Evolutionary conservation across 2,329 filamentous ascomycete genomes (phyloP).

Genomic region (Fulvia fulva): DNA sequence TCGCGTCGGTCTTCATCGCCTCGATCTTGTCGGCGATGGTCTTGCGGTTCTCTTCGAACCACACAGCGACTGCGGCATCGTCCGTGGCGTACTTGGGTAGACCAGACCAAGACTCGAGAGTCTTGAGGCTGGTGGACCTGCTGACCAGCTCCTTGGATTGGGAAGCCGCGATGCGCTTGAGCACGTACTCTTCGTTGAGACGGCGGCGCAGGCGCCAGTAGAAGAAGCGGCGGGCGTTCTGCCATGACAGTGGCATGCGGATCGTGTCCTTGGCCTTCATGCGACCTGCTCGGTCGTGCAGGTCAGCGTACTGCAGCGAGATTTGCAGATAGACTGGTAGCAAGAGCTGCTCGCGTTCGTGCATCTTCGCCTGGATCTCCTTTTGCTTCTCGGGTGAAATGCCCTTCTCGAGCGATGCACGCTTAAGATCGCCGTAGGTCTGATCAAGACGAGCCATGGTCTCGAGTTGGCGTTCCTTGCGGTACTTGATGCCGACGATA

Average conservation of each 20-base stretch:
- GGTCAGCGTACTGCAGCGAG: conserved; percentile 91
- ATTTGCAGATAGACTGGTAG: conserved; percentile 93
- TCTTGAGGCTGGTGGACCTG: conserved; percentile 57
- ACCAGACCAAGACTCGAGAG: conserved; percentile 78
- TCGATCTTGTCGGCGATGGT: conserved; percentile 79
- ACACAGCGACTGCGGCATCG: conserved; percentile 80
- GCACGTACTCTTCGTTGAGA: conserved; percentile 94
- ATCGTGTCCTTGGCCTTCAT: conserved; percentile 98
- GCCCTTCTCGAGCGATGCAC: conserved; percentile 64
- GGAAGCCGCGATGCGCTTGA: conserved; percentile 71
- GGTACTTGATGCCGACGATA: conserved; percentile 98
- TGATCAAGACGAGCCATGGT: conserved; percentile 94
- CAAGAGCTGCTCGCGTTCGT: conserved; percentile 77
- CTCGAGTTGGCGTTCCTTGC: conserved; percentile 92
- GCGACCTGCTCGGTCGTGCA: conserved; percentile 93
- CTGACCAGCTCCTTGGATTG: conserved; percentile 44
- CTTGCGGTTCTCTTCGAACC: conserved; percentile 96
- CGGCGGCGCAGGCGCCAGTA: conserved; percentile 98
- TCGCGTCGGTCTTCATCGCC: conserved; percentile 69
- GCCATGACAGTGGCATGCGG: conserved; percentile 77
- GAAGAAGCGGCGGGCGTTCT: conserved; percentile 91
- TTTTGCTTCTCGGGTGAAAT: conserved; percentile 71
- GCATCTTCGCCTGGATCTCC: conserved; percentile 79
- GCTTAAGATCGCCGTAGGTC: conserved; percentile 77
- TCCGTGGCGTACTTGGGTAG: conserved; percentile 72